These are phyloP conservation scores for Penicillium vulpinum DNA, from an alignment of 2,329 filamentous ascomycete genomes.

Conservation along the genomic window DNA sequence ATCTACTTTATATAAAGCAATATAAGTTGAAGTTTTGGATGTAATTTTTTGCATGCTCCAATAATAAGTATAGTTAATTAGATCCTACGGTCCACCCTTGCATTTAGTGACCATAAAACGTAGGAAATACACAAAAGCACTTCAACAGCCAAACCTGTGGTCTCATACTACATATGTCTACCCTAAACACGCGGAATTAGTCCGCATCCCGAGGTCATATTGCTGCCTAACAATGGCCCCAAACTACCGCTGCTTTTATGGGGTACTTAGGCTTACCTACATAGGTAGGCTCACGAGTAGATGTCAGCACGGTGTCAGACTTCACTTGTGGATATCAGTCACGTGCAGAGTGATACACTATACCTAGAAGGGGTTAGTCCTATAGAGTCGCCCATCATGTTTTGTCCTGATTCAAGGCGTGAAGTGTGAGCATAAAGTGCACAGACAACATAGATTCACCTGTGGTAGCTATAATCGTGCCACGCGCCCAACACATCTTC, in stretches of 20 bases:
- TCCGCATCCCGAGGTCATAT: no score
- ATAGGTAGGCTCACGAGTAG: not conserved
- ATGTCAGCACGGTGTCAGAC: not conserved
- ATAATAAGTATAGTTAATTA: not conserved
- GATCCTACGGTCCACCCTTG: no score
- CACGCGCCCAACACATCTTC: no score
- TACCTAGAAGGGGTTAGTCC: no score
- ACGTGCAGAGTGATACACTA: no score
- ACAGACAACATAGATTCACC: no score
- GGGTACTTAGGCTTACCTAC: not conserved
- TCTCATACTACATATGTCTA: no score
- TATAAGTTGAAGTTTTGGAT: not conserved
- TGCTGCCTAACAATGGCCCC: not conserved
- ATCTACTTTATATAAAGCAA: slow-evolving; percentile 12
- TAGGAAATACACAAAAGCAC: not conserved
- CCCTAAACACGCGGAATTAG: not conserved
- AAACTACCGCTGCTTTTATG: not conserved
- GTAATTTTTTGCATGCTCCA: not conserved
- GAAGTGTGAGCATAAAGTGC: no score
- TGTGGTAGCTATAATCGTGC: no score
- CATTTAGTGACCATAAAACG: not conserved
- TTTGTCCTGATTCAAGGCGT: no score
- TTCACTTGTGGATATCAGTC: no score
- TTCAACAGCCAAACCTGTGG: not conserved
- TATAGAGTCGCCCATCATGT: no score